Evolutionary conservation across 495 filamentous ascomycete species (phyloP).

Genomic region (Penicillium odoratum): DNA sequence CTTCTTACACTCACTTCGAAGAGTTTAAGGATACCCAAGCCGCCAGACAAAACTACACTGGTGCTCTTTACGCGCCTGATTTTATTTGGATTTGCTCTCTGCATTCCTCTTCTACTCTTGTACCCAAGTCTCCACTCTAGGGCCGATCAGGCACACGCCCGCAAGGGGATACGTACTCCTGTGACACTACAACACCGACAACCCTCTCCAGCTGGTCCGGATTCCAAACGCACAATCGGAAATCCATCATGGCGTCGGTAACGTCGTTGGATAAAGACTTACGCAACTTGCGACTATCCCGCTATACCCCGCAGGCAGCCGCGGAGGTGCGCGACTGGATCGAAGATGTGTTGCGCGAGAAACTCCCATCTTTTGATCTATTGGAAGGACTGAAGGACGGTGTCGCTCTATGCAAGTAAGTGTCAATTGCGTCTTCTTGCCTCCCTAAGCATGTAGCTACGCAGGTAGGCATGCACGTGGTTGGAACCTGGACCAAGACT

Average conservation of each 20-base stretch:
- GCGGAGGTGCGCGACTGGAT: constrained; percentile 88
- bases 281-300: constrained; percentile 85
- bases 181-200: neutral
- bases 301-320: constrained; percentile 91
- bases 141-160: constrained; percentile 28
- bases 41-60: neutral
- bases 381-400: constrained; percentile 88
- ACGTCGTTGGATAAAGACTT: constrained; percentile 93
- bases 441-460: neutral
- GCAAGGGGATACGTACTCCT: constrained; percentile 23
- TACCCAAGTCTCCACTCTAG: constrained; percentile 28
- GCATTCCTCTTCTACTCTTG: constrained; percentile 2
- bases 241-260: constrained; percentile 80
- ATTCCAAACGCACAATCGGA: neutral
- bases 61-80: neutral
- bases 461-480: constrained; percentile 1
- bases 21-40: neutral
- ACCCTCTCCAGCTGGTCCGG: neutral
- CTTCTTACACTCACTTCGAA: constrained; percentile 2
- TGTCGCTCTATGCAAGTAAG: constrained; percentile 85
- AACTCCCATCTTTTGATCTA: constrained; percentile 70
- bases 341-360: constrained; percentile 73
- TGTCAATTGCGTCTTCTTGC: constrained; percentile 4
- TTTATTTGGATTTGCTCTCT: constrained; percentile 6
- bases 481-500: constrained; percentile 11